Evolutionary conservation across 768 basidiomycete species (phyloP).

Genomic region (Leucocoprinus sp.): DNA sequence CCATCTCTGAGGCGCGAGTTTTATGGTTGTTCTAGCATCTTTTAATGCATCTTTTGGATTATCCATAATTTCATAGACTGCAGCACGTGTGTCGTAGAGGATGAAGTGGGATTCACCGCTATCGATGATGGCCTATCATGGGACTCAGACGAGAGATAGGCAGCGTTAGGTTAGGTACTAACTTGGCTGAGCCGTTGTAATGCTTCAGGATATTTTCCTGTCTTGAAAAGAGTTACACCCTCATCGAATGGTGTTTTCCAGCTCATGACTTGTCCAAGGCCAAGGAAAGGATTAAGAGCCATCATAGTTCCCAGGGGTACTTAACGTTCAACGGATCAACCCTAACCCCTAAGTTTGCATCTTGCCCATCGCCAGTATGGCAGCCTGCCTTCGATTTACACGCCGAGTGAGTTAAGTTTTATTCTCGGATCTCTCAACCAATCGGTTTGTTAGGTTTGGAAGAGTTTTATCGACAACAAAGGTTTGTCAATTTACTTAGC

Average conservation of each 20-base stretch:
- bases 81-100: conserved; percentile 71
- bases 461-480: conserved; percentile 68
- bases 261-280: conserved; percentile 13
- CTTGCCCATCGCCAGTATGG: conserved; percentile 28
- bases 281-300: neutral
- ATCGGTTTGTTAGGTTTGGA: conserved; percentile 54
- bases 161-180: conserved; percentile 7
- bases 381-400: conserved; percentile 68
- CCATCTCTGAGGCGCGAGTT: conserved; percentile 59
- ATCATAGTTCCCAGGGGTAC: conserved; percentile 7
- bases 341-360: no score
- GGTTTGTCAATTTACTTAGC: conserved; percentile 30
- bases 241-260: conserved; percentile 16
- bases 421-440: neutral
- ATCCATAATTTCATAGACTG: conserved; percentile 56
- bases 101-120: conserved; percentile 34
- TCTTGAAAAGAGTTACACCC: conserved; percentile 16
- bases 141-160: neutral
- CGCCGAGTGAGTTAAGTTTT: conserved; percentile 34
- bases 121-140: conserved; percentile 39
- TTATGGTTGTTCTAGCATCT: conserved; percentile 63
- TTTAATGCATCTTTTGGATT: conserved; percentile 55
- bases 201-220: conserved; percentile 29
- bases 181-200: conserved; percentile 43
- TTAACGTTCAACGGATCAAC: neutral